These are phyloP conservation scores for Trichoderma breve DNA, from an alignment of 2,329 filamentous ascomycete genomes.

Conservation along the genomic window DNA sequence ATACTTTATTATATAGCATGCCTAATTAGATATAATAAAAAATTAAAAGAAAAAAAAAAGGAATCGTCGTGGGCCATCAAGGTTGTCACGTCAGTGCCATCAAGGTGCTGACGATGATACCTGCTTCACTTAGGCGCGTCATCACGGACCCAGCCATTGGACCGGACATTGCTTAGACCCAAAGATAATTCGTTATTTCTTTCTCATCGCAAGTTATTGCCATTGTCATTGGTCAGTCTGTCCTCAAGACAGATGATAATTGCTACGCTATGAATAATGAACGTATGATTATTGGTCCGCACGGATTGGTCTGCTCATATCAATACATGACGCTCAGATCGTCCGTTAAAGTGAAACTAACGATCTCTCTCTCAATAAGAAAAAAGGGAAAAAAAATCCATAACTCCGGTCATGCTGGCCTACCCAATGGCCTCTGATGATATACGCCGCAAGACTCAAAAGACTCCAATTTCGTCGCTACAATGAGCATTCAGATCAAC, in stretches of 20 bases:
- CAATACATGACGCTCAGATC: not conserved
- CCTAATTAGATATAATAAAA: not conserved
- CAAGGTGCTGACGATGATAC: constrained; percentile 9
- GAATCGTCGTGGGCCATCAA: not conserved
- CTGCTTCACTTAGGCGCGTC: not conserved
- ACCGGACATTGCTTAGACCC: not conserved
- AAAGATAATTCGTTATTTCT: not conserved
- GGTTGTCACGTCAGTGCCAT: constrained; percentile 2
- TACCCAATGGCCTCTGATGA: not conserved
- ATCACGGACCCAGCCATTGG: not conserved
- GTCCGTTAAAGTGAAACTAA: not conserved
- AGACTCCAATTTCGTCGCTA: not conserved
- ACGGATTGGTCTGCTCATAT: not conserved
- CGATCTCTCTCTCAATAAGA: not conserved
- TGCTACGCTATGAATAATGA: not conserved
- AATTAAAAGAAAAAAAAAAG: not conserved
- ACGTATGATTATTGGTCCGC: not conserved
- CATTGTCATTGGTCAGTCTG: not conserved
- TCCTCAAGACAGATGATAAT: not conserved
- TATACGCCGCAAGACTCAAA: not conserved
- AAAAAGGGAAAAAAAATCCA: not conserved
- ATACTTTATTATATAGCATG: not conserved
- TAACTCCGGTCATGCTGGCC: constrained; percentile 1
- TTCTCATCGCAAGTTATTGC: not conserved
- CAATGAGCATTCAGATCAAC: not conserved